phyloP scores from a whole-genome alignment of 2,329 filamentous ascomycete genomes.

The Aspergillus bombycis region DNA sequence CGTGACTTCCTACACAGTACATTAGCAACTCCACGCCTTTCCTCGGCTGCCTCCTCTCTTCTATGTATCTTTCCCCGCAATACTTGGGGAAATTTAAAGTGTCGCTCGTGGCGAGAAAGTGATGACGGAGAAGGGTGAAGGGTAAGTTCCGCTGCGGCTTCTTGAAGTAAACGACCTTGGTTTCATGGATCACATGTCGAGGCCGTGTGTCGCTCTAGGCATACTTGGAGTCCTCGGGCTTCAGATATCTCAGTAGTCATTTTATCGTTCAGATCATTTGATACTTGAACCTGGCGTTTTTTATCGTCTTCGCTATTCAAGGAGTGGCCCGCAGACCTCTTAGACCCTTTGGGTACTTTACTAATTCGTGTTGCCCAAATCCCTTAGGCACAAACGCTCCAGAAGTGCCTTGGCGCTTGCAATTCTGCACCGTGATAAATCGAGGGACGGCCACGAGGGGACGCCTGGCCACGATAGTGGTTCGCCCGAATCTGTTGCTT shows the following conservation, averaged over 20 bases:
- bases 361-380: constrained; percentile 36
- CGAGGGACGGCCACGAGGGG: constrained; percentile 44
- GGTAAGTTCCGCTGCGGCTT: constrained; percentile 26
- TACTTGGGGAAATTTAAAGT: neutral
- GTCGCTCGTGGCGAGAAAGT: constrained; percentile 14
- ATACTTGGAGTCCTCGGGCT: neutral
- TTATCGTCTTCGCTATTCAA: neutral
- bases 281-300: neutral
- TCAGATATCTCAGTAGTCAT: neutral
- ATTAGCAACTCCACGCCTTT: neutral
- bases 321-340: neutral
- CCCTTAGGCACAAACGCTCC: constrained; percentile 54
- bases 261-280: constrained; percentile 1
- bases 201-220: neutral
- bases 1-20: neutral
- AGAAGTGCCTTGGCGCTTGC: constrained; percentile 59
- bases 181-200: constrained; percentile 24
- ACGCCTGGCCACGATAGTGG: constrained; percentile 25
- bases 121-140: constrained; percentile 37
- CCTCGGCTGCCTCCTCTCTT: neutral
- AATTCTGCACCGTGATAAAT: constrained; percentile 56
- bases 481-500: constrained; percentile 31
- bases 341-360: constrained; percentile 11
- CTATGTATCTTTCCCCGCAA: neutral
- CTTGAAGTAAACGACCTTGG: constrained; percentile 11